Evolutionary conservation across 768 basidiomycete genomes (phyloP), one percentile per base, ranked within the genome.

Genomic region (Xerocomellus intermedius): DNA sequence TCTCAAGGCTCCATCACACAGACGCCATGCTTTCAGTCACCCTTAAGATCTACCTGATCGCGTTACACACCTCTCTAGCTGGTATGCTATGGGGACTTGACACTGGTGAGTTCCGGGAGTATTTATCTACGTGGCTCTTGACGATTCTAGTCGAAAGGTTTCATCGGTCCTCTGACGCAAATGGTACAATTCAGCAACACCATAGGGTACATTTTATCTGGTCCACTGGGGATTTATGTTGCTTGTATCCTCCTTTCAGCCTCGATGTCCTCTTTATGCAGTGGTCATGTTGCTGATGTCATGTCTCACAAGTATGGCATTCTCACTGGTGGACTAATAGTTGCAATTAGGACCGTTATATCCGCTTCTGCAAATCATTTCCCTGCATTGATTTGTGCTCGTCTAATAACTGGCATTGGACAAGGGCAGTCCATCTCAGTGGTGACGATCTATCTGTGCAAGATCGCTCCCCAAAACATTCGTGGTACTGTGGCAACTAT

Each of bases 261-360:
- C 14, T 71, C 73, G 0, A 52, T 77, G 16, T 68, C 75, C 22
- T 75, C 77, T 26, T 26, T 75, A 9, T 65, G 67, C 45, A 74
- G 76, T 43, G 81, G 79, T 10, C 67, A 73, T 26, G 56, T 81
- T 42, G 73, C 79, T 2, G 78, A 82, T 66, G 62, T 65, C 50
- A 73, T 81, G 33, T 78, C 77, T 32, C 74, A 79, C 49, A 81
- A 75, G 36, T 69, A 73, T 54, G 77, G 75, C 0, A 77, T 80
- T 38, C 64, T 78, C 19, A 60, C 74, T 10, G 79, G 81, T 10
- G 73, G 70, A 2, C 52, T 75, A 24, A 66, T 80, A 19, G 78
- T 75, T 54, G 68, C 75, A n/a, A 35, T 72, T 16, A 79, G 81
- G 1, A 72, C 72, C 36, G 72, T 68, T 26, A 63, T 81, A 14